Base-by-base conservation (phyloP, 495 filamentous ascomycete genomes). In the Ramalina intermedia region DNA sequence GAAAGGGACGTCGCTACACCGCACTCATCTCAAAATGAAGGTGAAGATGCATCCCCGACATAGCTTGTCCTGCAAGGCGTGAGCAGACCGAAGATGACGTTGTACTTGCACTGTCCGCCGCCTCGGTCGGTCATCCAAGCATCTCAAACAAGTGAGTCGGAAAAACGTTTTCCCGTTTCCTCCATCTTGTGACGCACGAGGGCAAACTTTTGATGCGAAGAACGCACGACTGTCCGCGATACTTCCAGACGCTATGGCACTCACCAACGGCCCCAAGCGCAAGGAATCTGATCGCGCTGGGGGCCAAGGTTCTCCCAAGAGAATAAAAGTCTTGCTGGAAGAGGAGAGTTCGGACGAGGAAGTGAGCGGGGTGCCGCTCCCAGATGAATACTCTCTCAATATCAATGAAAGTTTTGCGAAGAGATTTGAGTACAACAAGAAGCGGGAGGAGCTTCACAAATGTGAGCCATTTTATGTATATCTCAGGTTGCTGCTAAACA, bases 371-470 rank as follows among this genome's bases (percentile, higher is more conserved):
- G 35, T 40, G 8, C 9, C 35, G 11, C 23, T 37, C 16, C 16
- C 17, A 11, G 21, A 18, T 7, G 41, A 64, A 3, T 50, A 59
- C 35, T 66, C 60, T 24, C 76, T 95, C 64, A 88, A 83, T 58
- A 79, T 98, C 68, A 98, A 98, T 63, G 72, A 84, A 58, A 85
- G 90, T 46, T 98, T 82, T 62, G 91, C 91, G 47, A 76, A 77
- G 55, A 71, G 86, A 36, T 96, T 96, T 57, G 89, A 96, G 63
- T 72, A 95, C 61, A 98, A 98, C 68, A 94, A 96, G 70, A 91
- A 90, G 68, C 78, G 91, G 24, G 87, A 91, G 65, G 91, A 98
- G 60, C 69, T 82, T 47, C 77, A 84, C n/a, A 74, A 80, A 59
- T 65, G 88, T 90, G 67, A 68, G 79, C 72, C 46, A 50, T 48